Evolutionary conservation across 176 grass and related monocot species (phyloP), one percentile per base, ranked within the genome.

Genomic region (Lolium multiflorum): DNA sequence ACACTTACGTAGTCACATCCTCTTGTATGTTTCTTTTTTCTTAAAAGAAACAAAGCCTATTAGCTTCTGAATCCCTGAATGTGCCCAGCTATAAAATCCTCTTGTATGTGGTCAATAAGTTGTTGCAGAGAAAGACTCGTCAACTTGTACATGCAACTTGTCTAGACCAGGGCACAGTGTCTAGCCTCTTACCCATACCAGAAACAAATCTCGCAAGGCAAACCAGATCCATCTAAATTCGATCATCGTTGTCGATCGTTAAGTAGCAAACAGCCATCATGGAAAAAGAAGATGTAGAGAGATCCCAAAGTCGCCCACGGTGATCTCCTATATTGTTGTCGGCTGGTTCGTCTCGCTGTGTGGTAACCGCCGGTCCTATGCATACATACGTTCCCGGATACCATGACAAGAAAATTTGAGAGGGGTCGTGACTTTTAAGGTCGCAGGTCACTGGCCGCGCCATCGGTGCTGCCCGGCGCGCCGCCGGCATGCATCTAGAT

Each of bases 401-500:
- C n/a, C n/a, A n/a, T n/a, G n/a, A n/a, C n/a, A n/a, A n/a, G 21
- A 25, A 62, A 25, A 62, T 12, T 83, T 56, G 49, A 83, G 81
- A 58, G 84, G 68, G 14, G 20, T 39, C 38, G 50, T 82, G 91
- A 90, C 84, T 84, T 84, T 87, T 84, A 90, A 83, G 88, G 71
- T 91, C 82, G 66, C 83, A 43, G 84, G 92, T 89, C 92, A 70
- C 71, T 74, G 26, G 12, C 46, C 74, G 20, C 31, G 61, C 35
- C 69, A 78, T 76, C 63, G 61, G 48, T 54, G 47, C 68, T 49
- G 69, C 44, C 51, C 58, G 58, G 58, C 58, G 20, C n/a, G n/a
- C 68, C 15, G 73, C 72, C 49, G 66, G 57, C 62, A 74, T n/a
- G 54, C 64, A 21, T 14, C 61, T n/a, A 50, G 52, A 44, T 66